Evolutionary conservation across 768 basidiomycete genomes (phyloP).

Genomic region (Russula compacta): DNA sequence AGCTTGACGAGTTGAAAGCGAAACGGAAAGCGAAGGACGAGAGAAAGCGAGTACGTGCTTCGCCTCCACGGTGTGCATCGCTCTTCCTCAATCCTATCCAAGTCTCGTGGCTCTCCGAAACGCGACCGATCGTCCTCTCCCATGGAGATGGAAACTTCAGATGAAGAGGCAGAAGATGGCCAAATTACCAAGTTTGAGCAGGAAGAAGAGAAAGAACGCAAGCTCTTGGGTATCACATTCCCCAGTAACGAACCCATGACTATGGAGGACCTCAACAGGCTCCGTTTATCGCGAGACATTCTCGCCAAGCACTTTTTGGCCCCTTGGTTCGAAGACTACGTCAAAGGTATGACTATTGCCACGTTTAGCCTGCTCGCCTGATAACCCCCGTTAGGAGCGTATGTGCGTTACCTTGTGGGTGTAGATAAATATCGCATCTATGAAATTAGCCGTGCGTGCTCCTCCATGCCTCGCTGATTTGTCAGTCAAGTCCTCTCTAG

Average conservation of each 20-base stretch:
- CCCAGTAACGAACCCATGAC: slow-evolving; percentile 40
- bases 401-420: slow-evolving; percentile 80
- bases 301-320: slow-evolving; percentile 63
- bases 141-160: slow-evolving; percentile 79
- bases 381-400: slow-evolving; percentile 46
- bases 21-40: slow-evolving; percentile 84
- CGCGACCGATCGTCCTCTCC: slow-evolving; percentile 71
- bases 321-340: slow-evolving; percentile 82
- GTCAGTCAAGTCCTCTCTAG: slow-evolving; percentile 24
- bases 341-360: slow-evolving; percentile 45
- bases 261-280: slow-evolving; percentile 48
- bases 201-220: slow-evolving; percentile 57
- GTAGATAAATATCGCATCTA: slow-evolving; percentile 72
- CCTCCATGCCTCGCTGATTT: background rate
- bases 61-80: background rate
- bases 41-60: slow-evolving; percentile 59
- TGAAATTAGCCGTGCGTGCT: slow-evolving; percentile 59
- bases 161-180: slow-evolving; percentile 70
- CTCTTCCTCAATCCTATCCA: slow-evolving; percentile 14
- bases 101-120: slow-evolving; percentile 45
- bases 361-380: background rate
- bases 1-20: slow-evolving; percentile 79
- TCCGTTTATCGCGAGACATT: slow-evolving; percentile 57
- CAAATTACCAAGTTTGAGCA: slow-evolving; percentile 67
- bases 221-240: slow-evolving; percentile 37